phyloP scores from a whole-genome alignment of 2,329 filamentous ascomycete species.

The Emericellopsis atlantica region DNA sequence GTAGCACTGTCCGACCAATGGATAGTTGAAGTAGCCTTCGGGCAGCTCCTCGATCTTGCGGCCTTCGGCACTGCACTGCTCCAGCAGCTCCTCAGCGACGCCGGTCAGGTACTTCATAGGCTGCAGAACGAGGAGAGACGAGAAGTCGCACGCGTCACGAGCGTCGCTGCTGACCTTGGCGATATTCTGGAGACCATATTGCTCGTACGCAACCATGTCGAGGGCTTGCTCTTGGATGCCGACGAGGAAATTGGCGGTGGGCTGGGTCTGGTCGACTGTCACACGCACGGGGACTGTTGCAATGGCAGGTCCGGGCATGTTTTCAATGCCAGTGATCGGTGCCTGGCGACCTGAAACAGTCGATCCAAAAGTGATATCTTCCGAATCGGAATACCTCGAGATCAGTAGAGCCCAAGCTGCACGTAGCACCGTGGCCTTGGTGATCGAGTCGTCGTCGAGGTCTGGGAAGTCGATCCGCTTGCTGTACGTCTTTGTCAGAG shows the following conservation, averaged over 20 bases:
- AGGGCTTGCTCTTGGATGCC: conserved; percentile 6
- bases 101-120: conserved; percentile 1
- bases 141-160: conserved; percentile 4
- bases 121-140: conserved; percentile 7
- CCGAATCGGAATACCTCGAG: conserved; percentile 6
- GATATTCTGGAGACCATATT: conserved; percentile 6
- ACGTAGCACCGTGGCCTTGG: conserved; percentile 7
- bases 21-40: conserved; percentile 4
- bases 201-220: conserved; percentile 3
- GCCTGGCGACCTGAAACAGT: conserved; percentile 9
- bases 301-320: conserved; percentile 9
- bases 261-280: conserved; percentile 1
- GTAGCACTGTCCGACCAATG: conserved; percentile 3
- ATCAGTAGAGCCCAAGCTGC: conserved; percentile 9
- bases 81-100: not conserved
- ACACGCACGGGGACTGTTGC: conserved; percentile 7
- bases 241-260: conserved; percentile 5
- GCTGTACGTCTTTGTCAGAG: not conserved
- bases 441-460: not conserved
- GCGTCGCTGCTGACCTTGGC: conserved; percentile 2
- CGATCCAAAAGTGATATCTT: conserved; percentile 8
- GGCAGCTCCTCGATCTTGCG: conserved; percentile 7
- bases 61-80: not conserved
- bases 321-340: conserved; percentile 8
- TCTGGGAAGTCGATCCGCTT: not conserved